Conservation (phyloP, 2,329 filamentous ascomycete genomes). For the Hypoxylon sp. region DNA sequence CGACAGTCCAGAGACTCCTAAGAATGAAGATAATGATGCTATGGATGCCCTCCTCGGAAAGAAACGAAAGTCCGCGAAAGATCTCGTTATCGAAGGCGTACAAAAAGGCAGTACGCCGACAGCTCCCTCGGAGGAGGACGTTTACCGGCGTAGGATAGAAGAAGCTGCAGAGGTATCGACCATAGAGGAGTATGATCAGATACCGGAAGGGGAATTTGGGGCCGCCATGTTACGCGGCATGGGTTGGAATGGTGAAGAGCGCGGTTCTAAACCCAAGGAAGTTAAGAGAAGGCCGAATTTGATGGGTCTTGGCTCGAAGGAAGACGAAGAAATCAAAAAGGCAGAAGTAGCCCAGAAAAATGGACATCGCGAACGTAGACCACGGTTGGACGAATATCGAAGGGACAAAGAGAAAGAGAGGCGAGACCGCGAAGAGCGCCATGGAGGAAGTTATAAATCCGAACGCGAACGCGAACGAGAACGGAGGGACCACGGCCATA, state of each 20-base stretch:
- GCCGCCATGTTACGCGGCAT: conserved; percentile 91
- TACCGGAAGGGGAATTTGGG: conserved; percentile 96
- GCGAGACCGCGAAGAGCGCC: conserved; percentile 59
- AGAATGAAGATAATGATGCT: conserved; percentile 67
- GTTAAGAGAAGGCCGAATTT: conserved; percentile 82
- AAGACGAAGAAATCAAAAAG: conserved; percentile 80
- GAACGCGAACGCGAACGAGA: conserved; percentile 60
- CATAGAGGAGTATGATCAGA: conserved; percentile 86
- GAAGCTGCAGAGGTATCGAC: conserved; percentile 81
- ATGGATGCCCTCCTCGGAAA: conserved; percentile 77
- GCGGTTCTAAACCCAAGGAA: conserved; percentile 69
- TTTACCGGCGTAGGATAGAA: conserved; percentile 78
- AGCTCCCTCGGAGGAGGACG: conserved; percentile 72
- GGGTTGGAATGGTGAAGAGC: conserved; percentile 86
- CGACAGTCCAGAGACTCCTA: conserved; percentile 16
- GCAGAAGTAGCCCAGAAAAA: conserved; percentile 67
- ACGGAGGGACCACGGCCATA: conserved; percentile 53
- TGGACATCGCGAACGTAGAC: conserved; percentile 58
- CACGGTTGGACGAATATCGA: conserved; percentile 67
- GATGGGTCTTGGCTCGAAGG: conserved; percentile 90
- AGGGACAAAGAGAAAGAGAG: conserved; percentile 63
- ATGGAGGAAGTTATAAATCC: conserved; percentile 62
- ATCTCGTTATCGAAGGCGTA: conserved; percentile 67
- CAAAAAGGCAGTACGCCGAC: conserved; percentile 38
- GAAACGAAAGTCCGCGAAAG: conserved; percentile 60